Percentiles rank a stretch among this genome's conserved stretches.
Conservation (phyloP, 805 yeast genomes). For the Candida multigemmis region DNA sequence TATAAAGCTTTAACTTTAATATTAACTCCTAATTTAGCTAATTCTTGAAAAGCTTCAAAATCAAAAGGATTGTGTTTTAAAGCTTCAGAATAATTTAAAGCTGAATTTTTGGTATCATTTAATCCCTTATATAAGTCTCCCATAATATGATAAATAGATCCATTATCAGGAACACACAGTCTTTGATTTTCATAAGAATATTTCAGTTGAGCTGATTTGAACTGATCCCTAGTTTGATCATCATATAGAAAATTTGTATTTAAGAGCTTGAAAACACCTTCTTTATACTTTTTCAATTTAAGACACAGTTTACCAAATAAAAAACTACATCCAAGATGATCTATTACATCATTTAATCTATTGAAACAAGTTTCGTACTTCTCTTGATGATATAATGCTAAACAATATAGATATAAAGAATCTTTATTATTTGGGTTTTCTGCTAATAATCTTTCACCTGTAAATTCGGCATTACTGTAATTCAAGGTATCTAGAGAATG, state of each 20-base stretch:
- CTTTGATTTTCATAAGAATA: conserved; percentile 31
- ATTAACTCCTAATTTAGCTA: conserved; percentile 64
- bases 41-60: conserved; percentile 78
- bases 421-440: conserved; percentile 46
- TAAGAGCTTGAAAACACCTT: conserved; percentile 46
- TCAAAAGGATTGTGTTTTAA: conserved; percentile 68
- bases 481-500: conserved; percentile 67
- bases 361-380: conserved; percentile 58
- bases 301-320: conserved; percentile 64
- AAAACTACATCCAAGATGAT: conserved; percentile 69
- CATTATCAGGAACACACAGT: conserved; percentile 50
- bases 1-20: conserved; percentile 52
- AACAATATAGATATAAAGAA: conserved; percentile 60
- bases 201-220: conserved; percentile 11
- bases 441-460: conserved; percentile 74
- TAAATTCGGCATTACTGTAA: conserved; percentile 70
- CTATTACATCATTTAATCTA: conserved; percentile 14
- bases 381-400: conserved; percentile 50
- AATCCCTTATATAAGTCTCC: conserved; percentile 57
- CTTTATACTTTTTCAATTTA: conserved; percentile 42
- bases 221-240: conserved; percentile 8
- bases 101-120: conserved; percentile 58
- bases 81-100: conserved; percentile 59
- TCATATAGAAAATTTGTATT: conserved; percentile 21
- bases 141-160: conserved; percentile 56